Percentiles rank a stretch among this genome's conserved stretches.
phyloP scores from a whole-genome alignment of 805 yeast species.

The Candida tibetensis region DNA sequence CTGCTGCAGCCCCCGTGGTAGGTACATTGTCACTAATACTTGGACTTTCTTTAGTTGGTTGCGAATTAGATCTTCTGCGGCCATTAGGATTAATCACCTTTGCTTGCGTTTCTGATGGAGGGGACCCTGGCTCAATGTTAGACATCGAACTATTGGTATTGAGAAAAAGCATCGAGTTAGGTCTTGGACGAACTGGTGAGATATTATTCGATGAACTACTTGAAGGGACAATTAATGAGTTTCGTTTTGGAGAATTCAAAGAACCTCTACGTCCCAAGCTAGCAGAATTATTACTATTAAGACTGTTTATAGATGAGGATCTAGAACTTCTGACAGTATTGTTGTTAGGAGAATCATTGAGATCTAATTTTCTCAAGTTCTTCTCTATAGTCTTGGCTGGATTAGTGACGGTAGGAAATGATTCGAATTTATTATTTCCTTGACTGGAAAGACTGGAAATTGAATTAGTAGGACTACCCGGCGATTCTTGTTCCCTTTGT shows the following conservation, averaged over 20 bases:
- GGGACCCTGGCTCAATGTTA: constrained; percentile 7
- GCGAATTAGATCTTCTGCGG: constrained; percentile 38
- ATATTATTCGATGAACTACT: constrained; percentile 3
- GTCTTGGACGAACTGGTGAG: constrained; percentile 14
- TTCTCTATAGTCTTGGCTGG: constrained; percentile 7
- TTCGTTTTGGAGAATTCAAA: constrained; percentile 16
- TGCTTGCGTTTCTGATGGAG: constrained; percentile 1
- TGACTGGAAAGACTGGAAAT: background rate
- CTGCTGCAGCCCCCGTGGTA: constrained; percentile 27
- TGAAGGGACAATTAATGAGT: constrained; percentile 10
- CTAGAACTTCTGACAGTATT: constrained; percentile 18
- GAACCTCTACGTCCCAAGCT: constrained; percentile 18
- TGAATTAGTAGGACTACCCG: background rate
- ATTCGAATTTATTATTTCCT: constrained; percentile 1
- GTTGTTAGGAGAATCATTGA: constrained; percentile 7
- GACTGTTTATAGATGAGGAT: constrained; percentile 28
- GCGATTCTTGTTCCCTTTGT: background rate
- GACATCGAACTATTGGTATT: constrained; percentile 17
- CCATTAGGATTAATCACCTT: constrained; percentile 13
- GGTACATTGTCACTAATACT: background rate
- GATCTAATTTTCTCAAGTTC: constrained; percentile 17
- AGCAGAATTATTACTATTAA: constrained; percentile 14
- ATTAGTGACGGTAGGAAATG: constrained; percentile 8
- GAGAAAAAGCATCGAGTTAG: constrained; percentile 27
- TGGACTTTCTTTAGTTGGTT: constrained; percentile 20